Evolutionary conservation across 306 rosid genomes (phyloP), one percentile per base, ranked within the genome.

Genomic region (Trichosanthes truncata): DNA sequence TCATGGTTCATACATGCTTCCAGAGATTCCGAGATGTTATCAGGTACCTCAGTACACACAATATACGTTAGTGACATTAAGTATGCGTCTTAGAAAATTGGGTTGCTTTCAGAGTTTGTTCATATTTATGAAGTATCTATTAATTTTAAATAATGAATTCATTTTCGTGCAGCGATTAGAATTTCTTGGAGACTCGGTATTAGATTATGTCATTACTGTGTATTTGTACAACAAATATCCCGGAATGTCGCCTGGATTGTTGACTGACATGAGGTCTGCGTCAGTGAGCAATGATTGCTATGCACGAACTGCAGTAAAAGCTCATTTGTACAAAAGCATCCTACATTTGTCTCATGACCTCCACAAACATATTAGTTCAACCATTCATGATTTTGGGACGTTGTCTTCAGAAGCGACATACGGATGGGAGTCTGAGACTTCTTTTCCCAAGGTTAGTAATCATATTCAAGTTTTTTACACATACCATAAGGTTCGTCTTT

Each of bases 1-100:
- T 20, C 98, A 94, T 78, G 98, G 98, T 76, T 92, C 98, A 29
- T 94, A 87, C 85, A 91, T 92, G 98, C 89, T 91, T 75, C 93
- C 93, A 0, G 91, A 91, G 78, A 85, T 89, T 79, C 97, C 97
- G 36, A 87, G 88, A 84, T 88, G 97, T 83, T 94, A 94, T 80
- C 95, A 94, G 97, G 98, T 94, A 67, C 43, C 17, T 59, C 4
- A 14, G 35, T 71, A 59, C 31, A 61, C 9, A 13, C 49, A 7
- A 15, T 14, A 74, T 9, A 55, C 31, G 36, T 61, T 62, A 31
- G 10, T 33, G 45, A 15, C 35, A 61, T 49, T 14, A 61, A 43
- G 21, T 35, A n/a, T 46, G 49, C 40, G 74, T 17, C 40, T 14
- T 65, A 1, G 20, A 33, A 65, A 65, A 67, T 48, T 3, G n/a